These are phyloP conservation scores for Apiotrichum siamense DNA, from an alignment of 1,284 basidiomycete genomes.

Conservation along the genomic window DNA sequence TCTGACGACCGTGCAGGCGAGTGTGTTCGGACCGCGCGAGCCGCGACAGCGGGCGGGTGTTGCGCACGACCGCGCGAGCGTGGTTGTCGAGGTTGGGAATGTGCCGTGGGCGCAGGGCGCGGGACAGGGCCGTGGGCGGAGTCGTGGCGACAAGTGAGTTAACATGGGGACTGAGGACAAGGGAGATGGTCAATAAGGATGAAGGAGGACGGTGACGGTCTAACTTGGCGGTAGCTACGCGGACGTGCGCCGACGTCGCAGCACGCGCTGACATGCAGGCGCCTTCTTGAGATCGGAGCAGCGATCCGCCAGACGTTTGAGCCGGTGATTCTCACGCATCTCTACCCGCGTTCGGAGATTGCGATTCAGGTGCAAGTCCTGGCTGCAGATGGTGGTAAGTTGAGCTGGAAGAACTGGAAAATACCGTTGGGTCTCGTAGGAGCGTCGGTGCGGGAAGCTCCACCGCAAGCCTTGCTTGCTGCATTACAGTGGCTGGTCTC, in stretches of 20 bases:
- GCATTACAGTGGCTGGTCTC: background rate
- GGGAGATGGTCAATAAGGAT: background rate
- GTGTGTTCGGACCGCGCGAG: slow-evolving; percentile 88
- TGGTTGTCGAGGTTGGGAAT: slow-evolving; percentile 79
- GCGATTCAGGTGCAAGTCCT: slow-evolving; percentile 89
- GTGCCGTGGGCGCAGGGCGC: slow-evolving; percentile 80
- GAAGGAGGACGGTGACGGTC: background rate
- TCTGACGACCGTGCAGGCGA: slow-evolving; percentile 76
- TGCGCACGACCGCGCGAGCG: slow-evolving; percentile 71
- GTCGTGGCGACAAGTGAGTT: slow-evolving; percentile 82
- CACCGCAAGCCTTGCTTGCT: background rate
- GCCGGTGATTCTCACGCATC: slow-evolving; percentile 79
- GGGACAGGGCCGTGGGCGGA: slow-evolving; percentile 51
- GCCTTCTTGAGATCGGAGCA: slow-evolving; percentile 77
- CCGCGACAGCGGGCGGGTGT: slow-evolving; percentile 67
- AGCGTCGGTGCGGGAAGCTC: background rate
- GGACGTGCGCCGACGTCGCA: no score
- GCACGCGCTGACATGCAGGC: slow-evolving; percentile 59
- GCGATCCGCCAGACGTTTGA: slow-evolving; percentile 91
- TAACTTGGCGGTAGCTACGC: no score
- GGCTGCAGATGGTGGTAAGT: slow-evolving; percentile 74
- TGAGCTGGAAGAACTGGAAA: background rate
- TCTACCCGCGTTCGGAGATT: slow-evolving; percentile 91
- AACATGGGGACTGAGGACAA: background rate
- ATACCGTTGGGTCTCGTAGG: background rate